These are phyloP conservation scores for Colletotrichum tanaceti DNA, from an alignment of 2,329 filamentous ascomycete genomes.

Conservation along the genomic window DNA sequence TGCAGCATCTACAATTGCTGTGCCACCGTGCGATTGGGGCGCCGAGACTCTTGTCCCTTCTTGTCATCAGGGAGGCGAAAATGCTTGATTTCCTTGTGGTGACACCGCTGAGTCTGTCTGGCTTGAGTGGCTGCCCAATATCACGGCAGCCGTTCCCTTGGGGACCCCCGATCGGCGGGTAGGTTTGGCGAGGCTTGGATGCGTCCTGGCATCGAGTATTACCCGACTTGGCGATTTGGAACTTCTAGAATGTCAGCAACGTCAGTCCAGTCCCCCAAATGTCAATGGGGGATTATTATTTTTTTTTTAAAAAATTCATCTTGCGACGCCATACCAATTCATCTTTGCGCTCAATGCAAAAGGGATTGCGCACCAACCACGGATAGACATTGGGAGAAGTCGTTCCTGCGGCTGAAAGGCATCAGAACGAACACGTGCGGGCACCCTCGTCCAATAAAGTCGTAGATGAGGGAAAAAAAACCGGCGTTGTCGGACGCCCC, in stretches of 20 bases:
- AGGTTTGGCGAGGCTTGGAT: constrained; percentile 23
- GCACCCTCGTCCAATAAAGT: background rate
- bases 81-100: constrained; percentile 20
- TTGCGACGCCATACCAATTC: too few relatives aligned
- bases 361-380: background rate
- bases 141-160: constrained; percentile 1
- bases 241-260: constrained; percentile 16
- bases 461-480: background rate
- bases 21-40: background rate
- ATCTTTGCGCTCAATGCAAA: background rate
- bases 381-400: too few relatives aligned
- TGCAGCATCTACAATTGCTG: constrained; percentile 17
- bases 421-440: background rate
- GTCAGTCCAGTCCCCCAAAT: background rate
- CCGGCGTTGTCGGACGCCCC: background rate
- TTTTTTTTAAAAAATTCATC: too few relatives aligned
- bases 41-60: constrained; percentile 31
- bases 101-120: constrained; percentile 8
- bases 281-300: too few relatives aligned
- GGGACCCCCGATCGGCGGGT: constrained; percentile 20
- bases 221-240: constrained; percentile 26
- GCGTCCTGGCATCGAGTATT: constrained; percentile 33
- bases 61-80: constrained; percentile 20
- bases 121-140: too few relatives aligned
- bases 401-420: background rate